Evolutionary conservation across 2,329 filamentous ascomycete species (phyloP).

Genomic region (Biscogniauxia sp.): DNA sequence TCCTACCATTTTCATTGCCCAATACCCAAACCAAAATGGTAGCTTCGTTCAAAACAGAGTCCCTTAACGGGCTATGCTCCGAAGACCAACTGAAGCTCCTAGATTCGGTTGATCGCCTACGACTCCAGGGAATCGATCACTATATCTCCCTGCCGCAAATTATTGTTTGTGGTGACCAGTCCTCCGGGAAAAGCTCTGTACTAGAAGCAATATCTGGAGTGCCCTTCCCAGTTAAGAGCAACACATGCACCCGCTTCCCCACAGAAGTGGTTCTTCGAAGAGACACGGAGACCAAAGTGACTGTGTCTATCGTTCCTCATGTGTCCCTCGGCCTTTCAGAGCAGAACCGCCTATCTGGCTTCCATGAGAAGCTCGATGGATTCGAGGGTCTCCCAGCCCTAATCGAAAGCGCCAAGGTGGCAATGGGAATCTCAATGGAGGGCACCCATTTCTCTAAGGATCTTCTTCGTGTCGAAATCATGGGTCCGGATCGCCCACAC

Average conservation of each 20-base stretch:
- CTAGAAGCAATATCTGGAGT: conserved; percentile 63
- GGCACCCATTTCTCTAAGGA: conserved; percentile 44
- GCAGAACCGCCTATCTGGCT: conserved; percentile 17
- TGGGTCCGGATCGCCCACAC: conserved; percentile 46
- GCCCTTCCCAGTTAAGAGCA: conserved; percentile 56
- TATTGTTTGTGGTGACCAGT: conserved; percentile 61
- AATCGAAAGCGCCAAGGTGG: conserved; percentile 39
- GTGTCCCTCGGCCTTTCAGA: conserved; percentile 26
- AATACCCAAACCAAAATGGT: conserved; percentile 18
- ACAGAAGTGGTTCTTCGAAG: conserved; percentile 60
- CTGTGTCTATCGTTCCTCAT: conserved; percentile 38
- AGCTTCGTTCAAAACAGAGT: conserved; percentile 21
- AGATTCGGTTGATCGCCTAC: conserved; percentile 39
- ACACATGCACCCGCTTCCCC: conserved; percentile 60
- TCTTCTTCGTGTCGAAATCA: conserved; percentile 47
- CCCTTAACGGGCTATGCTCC: conserved; percentile 25
- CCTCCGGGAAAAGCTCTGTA: conserved; percentile 62
- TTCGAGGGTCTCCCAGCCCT: conserved; percentile 34
- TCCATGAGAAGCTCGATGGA: conserved; percentile 27
- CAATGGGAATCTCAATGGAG: conserved; percentile 47
- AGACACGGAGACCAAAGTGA: conserved; percentile 32
- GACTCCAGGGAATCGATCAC: conserved; percentile 36
- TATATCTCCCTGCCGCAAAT: conserved; percentile 44
- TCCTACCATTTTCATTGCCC: background rate
- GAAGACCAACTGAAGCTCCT: conserved; percentile 37